Percentiles rank a stretch among this genome's conserved stretches.
Conservation (phyloP, 2,329 filamentous ascomycete genomes). For the Diplodia mutila region DNA sequence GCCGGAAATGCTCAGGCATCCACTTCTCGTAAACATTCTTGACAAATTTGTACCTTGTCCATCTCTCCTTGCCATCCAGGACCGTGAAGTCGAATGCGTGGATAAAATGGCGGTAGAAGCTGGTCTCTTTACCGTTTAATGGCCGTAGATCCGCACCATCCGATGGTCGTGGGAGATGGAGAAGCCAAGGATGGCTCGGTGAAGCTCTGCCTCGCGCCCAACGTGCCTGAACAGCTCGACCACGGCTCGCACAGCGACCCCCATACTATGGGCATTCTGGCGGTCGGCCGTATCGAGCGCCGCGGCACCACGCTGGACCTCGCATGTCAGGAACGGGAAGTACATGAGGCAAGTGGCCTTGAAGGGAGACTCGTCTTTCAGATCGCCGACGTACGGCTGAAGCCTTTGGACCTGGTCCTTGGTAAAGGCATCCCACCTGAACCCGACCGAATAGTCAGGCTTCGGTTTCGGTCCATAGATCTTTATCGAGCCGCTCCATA, state of each 20-base stretch:
- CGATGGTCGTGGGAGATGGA: slow-evolving; percentile 25
- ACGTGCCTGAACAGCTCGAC: slow-evolving; percentile 9
- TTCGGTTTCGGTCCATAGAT: slow-evolving; percentile 25
- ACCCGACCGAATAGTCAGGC: slow-evolving; percentile 7
- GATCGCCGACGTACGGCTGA: slow-evolving; percentile 9
- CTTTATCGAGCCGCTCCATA: slow-evolving; percentile 48
- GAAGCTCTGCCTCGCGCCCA: background rate
- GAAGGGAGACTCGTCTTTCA: slow-evolving; percentile 27
- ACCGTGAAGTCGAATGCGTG: slow-evolving; percentile 21
- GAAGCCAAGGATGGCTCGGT: slow-evolving; percentile 4
- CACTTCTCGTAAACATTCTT: slow-evolving; percentile 29
- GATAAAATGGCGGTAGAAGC: slow-evolving; percentile 22
- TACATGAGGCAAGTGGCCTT: slow-evolving; percentile 31
- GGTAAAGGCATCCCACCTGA: slow-evolving; percentile 41
- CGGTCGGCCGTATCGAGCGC: slow-evolving; percentile 31
- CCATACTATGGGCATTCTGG: slow-evolving; percentile 31
- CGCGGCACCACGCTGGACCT: slow-evolving; percentile 30
- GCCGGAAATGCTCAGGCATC: slow-evolving; percentile 27
- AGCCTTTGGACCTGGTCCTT: slow-evolving; percentile 49
- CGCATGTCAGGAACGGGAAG: slow-evolving; percentile 32
- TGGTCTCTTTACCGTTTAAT: slow-evolving; percentile 24
- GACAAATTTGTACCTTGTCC: slow-evolving; percentile 29
- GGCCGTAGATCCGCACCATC: slow-evolving; percentile 25
- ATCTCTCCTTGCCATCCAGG: slow-evolving; percentile 25
- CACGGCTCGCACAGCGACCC: background rate